Evolutionary conservation across 148 eudicot species (phyloP), one percentile per base, ranked within the genome.

Genomic region (Nyssa sinensis): DNA sequence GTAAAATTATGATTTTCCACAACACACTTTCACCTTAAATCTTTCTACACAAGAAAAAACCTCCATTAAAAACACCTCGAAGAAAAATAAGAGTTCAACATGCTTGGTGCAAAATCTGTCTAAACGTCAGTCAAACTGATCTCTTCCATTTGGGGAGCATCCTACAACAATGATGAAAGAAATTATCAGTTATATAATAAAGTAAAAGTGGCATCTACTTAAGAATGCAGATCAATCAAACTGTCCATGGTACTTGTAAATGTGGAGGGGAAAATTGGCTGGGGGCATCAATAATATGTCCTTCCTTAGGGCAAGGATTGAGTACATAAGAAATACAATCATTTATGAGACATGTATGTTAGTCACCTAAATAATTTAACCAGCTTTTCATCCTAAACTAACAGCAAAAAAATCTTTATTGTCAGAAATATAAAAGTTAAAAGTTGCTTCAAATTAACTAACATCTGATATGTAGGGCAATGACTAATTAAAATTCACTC

Each of bases 81-180:
- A 78, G 47, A 61, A 55, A 53, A 35, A 57, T 21, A 69, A 17
- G 55, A 44, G 30, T 64, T 74, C 77, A 33, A 33, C 62, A 74
- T 30, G 47, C 62, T 64, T 74, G 70, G 17, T 24, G 49, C 69
- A 64, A 21, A 31, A 29, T 51, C 23, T 64, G 9, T 73, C 72
- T 78, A 73, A 34, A 11, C 86, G 74, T 83, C 81, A 6, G 66
- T 66, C 68, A 66, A 70, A 27, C 75, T 72, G 53, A 78, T 81
- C 83, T 84, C 87, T 76, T 75, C 92, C 71, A 73, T 70, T 76
- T 67, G 64, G 3, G 82, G 81, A 77, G 80, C 86, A 67, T 85
- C 90, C 97, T 91, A 80, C 78, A 70, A 65, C 63, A 66, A 35
- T 61, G 19, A 55, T 19, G 24, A 59, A 74, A 67, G 47, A 66